These are phyloP conservation scores for Mycena belliarum DNA, from an alignment of 768 basidiomycete genomes.

Conservation along the genomic window DNA sequence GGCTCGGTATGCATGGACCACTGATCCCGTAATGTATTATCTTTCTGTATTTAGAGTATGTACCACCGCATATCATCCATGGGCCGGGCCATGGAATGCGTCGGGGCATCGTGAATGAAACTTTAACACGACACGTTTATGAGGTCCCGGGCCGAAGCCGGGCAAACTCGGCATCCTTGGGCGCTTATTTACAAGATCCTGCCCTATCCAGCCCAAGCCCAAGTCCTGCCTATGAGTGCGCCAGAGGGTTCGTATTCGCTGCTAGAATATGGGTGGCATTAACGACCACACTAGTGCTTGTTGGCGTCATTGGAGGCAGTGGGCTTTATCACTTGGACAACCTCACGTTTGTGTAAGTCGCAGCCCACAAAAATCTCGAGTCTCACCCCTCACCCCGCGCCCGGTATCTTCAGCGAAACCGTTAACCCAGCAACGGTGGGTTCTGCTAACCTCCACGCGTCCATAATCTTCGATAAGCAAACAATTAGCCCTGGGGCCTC, in stretches of 20 bases:
- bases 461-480: neutral
- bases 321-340: slow-evolving; percentile 94
- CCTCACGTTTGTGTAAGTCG: slow-evolving; percentile 72
- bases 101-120: no score
- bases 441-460: neutral
- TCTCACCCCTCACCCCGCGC: no score
- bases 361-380: no score
- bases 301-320: slow-evolving; percentile 90
- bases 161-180: no score
- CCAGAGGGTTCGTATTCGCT: neutral
- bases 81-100: no score
- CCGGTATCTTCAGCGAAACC: slow-evolving; percentile 52
- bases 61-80: neutral
- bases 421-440: slow-evolving; percentile 83
- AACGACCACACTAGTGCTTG: slow-evolving; percentile 50
- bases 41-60: neutral
- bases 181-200: neutral
- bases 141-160: no score
- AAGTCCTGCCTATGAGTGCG: no score
- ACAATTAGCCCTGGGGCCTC: slow-evolving; percentile 87
- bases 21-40: neutral
- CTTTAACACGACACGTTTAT: no score
- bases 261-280: neutral
- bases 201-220: no score
- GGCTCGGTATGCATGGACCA: slow-evolving; percentile 39